Evolutionary conservation across 495 filamentous ascomycete species (phyloP), one percentile per base, ranked within the genome.

Genomic region (Mycothermus thermophilus): DNA sequence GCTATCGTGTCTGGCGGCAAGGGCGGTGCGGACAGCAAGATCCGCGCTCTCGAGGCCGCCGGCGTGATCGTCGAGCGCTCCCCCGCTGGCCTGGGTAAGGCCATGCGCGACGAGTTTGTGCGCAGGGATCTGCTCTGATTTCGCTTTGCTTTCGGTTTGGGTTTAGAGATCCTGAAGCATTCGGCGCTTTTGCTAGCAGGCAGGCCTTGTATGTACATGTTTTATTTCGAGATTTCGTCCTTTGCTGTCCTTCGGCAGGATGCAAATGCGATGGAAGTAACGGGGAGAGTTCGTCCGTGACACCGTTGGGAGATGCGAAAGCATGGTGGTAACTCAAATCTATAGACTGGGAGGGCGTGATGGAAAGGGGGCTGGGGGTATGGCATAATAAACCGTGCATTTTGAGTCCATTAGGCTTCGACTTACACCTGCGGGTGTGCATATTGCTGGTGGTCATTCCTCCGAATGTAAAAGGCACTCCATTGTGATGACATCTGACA

Each of bases 1-100:
- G 90, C 90, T 50, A 99, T 99, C 55, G 87, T 99, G 32, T 81
- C 81, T 47, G 90, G 90, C 48, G 90, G 90, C 39, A 95, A 94
- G 75, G 90, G 90, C 53, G 90, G 82, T 54, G 90, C 90, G 35
- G 81, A 95, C 63, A 92, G 83, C 43, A 99, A 99, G 77, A 99
- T 99, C 61, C 62, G 74, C 48, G 90, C 90, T 38, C 75, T 99
- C 22, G 82, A 96, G 66, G 71, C 72, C 44, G 92, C 92, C 34
- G 90, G 90, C 55, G 90, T 95, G 40, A 70, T 94, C 51, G 90
- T 99, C 25, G 90, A 96, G 76, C 75, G 90, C 54, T 93, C 84
- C 54, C 90, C 90, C 46, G 90, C 90, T 43, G 54, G 69, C 33
- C 71, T 99, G 35, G 90, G 90, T 45, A 93, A 93, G 74, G 77